Percentiles rank a stretch among this genome's conserved stretches.
Conservation (phyloP, 2,329 filamentous ascomycete genomes). For the Alternaria ventricosa region DNA sequence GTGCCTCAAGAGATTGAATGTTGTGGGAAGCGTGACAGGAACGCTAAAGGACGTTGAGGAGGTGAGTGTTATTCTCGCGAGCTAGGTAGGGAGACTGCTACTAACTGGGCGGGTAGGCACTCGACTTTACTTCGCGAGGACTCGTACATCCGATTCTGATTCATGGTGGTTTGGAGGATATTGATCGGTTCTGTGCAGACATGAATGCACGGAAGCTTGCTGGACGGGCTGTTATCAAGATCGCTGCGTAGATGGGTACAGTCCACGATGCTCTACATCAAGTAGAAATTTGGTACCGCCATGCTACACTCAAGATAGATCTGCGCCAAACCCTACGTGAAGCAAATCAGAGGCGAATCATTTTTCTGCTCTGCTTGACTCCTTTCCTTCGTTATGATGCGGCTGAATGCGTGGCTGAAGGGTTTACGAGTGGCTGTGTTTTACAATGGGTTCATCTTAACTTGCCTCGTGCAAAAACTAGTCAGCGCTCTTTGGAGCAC, state of each 20-base stretch:
- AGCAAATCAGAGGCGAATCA: background rate
- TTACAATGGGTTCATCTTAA: background rate
- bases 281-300: background rate
- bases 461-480: background rate
- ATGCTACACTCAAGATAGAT: background rate
- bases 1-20: slow-evolving; percentile 51
- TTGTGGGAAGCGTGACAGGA: slow-evolving; percentile 53
- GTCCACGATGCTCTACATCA: background rate
- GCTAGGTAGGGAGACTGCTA: no score
- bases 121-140: slow-evolving; percentile 54
- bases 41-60: slow-evolving; percentile 55
- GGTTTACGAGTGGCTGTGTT: background rate
- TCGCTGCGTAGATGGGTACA: slow-evolving; percentile 23
- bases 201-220: slow-evolving; percentile 50
- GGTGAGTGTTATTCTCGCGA: background rate
- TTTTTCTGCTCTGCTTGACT: background rate
- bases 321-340: background rate
- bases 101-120: slow-evolving; percentile 31
- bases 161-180: slow-evolving; percentile 48
- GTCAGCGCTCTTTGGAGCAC: background rate
- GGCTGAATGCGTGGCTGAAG: background rate
- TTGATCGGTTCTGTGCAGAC: slow-evolving; percentile 49
- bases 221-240: slow-evolving; percentile 53
- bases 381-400: background rate
- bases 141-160: slow-evolving; percentile 51